Evolutionary conservation across 108 stramenopile species (phyloP), one percentile per base, ranked within the genome.

Genomic region (Mediolabrus comicus): DNA sequence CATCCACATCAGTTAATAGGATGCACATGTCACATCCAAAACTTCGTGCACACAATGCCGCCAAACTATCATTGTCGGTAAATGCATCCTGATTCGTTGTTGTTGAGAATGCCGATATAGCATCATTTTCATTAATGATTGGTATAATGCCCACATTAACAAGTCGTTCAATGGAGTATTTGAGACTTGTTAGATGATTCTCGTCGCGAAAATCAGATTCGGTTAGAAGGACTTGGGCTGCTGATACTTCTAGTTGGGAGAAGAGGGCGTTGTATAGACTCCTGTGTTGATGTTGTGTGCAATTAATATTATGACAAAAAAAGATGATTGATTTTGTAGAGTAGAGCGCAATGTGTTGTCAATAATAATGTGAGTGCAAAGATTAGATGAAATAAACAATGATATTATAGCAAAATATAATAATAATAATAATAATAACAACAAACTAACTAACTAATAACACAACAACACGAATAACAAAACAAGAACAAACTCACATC

Each of bases 91-190:
- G 91, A 0, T 12, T 84, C 56, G 4, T 84, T 84, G 64, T 92
- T 93, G 22, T 91, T 92, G n/a, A 71, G 67, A 74, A 97, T 97
- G 19, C 83, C 90, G 39, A 85, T 87, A 98, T 97, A 0, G 98
- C 98, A 77, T 98, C 98, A 74, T 98, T 98, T 57, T 98, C 98
- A 62, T 98, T 98, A 62, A 98, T 83, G 62, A 98, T 96, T 32
- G 98, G 98, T 13, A 98, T 87, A 65, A 98, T 92, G 7, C 96
- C 96, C 31, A 96, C 79, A 59, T 69, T 71, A 41, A 98, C 72
- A 33, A 98, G 79, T 34, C 94, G 71, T 16, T 95, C 92, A 9
- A 97, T 76, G 19, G 95, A 74, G 71, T 95, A 91, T 53, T 65
- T 65, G 27, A 98, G 71, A 80, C 97, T 92, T 31, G 82, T 65